Evolutionary conservation across 2,329 filamentous ascomycete genomes (phyloP).

Genomic region (Exophiala bonariae): DNA sequence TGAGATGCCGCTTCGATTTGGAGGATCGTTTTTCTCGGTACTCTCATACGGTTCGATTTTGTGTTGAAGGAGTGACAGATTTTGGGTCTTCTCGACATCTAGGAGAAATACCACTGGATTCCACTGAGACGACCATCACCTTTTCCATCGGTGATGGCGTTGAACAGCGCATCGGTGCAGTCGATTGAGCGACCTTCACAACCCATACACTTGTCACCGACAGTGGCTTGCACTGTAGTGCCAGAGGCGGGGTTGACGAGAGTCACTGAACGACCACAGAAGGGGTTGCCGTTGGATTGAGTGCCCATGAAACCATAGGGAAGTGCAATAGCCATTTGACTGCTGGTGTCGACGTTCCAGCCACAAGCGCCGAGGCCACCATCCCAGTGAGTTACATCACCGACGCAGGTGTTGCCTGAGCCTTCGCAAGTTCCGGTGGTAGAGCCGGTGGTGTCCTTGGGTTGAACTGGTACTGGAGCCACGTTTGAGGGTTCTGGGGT

Average conservation of each 20-base stretch:
- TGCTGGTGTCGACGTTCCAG: constrained; percentile 55
- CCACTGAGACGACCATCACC: constrained; percentile 42
- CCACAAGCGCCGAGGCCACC: constrained; percentile 69
- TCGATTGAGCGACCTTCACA: constrained; percentile 48
- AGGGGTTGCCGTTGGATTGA: constrained; percentile 65
- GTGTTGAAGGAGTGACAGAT: background rate
- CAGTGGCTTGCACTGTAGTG: constrained; percentile 56
- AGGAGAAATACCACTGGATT: constrained; percentile 38
- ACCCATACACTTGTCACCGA: constrained; percentile 76
- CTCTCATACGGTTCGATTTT: background rate
- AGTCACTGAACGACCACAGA: constrained; percentile 69
- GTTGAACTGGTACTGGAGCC: constrained; percentile 5
- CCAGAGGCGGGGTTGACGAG: constrained; percentile 56
- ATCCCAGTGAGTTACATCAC: constrained; percentile 74
- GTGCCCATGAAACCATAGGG: constrained; percentile 63
- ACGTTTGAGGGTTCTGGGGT: too few species aligned
- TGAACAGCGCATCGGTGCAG: constrained; percentile 38
- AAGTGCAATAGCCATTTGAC: constrained; percentile 68
- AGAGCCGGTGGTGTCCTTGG: constrained; percentile 10
- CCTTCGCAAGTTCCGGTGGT: constrained; percentile 31
- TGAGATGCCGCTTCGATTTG: background rate
- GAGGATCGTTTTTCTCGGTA: background rate
- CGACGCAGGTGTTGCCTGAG: constrained; percentile 45
- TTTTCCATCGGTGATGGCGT: constrained; percentile 32
- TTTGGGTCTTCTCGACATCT: background rate